Evolutionary conservation across 2,329 filamentous ascomycete genomes (phyloP).

Genomic region (Plectosphaerella cucumerina): DNA sequence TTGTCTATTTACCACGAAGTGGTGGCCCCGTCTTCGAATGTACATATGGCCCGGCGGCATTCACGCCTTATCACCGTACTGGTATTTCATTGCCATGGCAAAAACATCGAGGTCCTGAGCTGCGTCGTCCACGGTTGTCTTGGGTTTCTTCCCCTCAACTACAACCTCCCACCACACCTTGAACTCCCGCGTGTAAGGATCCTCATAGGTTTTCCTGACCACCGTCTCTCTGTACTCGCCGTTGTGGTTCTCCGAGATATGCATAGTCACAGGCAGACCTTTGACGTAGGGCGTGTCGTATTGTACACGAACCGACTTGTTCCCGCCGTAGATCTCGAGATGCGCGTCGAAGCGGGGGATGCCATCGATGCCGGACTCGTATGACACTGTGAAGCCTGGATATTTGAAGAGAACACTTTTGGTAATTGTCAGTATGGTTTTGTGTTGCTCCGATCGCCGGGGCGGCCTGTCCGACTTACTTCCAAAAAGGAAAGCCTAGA

Average conservation of each 20-base stretch:
- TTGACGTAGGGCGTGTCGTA: slow-evolving; percentile 53
- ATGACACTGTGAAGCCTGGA: slow-evolving; percentile 41
- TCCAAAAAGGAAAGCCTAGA: slow-evolving; percentile 1
- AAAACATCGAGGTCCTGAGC: slow-evolving; percentile 12
- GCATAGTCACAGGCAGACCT: slow-evolving; percentile 41
- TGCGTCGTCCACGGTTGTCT: slow-evolving; percentile 25
- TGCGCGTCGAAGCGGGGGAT: slow-evolving; percentile 47
- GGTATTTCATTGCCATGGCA: slow-evolving; percentile 6
- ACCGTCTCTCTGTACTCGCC: slow-evolving; percentile 26
- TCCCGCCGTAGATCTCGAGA: slow-evolving; percentile 42
- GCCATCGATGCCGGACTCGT: slow-evolving; percentile 49
- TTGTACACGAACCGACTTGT: slow-evolving; percentile 45
- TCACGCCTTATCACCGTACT: too few relatives aligned
- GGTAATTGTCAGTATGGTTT: slow-evolving; percentile 4
- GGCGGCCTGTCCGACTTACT: neutral
- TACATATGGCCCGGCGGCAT: too few relatives aligned
- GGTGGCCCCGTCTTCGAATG: too few relatives aligned
- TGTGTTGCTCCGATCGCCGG: slow-evolving; percentile 11
- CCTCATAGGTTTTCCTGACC: slow-evolving; percentile 36
- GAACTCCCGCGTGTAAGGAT: slow-evolving; percentile 28
- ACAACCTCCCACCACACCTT: slow-evolving; percentile 17
- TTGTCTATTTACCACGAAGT: too few relatives aligned
- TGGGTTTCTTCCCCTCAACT: slow-evolving; percentile 18
- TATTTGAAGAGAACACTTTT: slow-evolving; percentile 33
- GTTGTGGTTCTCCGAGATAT: slow-evolving; percentile 34